phyloP scores from a whole-genome alignment of 805 yeast species.

The Sugiyamaella americana region DNA sequence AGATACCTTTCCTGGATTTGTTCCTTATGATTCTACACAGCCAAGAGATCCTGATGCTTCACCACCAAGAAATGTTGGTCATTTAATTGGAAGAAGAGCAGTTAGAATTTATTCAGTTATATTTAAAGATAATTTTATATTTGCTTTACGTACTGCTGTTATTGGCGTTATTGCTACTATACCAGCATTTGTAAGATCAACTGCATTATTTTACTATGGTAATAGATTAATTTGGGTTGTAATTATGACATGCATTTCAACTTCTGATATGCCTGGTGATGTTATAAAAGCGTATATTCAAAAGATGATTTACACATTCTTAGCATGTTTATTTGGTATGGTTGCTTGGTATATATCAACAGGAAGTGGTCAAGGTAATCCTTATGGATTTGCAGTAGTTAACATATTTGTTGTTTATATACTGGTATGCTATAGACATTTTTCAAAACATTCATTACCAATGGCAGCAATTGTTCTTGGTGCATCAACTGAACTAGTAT shows the following conservation, averaged over 20 bases:
- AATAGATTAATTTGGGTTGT: constrained; percentile 29
- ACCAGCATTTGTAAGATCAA: constrained; percentile 25
- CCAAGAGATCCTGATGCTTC: constrained; percentile 29
- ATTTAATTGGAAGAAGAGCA: constrained; percentile 21
- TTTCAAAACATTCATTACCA: constrained; percentile 26
- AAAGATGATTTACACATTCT: constrained; percentile 26
- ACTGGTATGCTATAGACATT: constrained; percentile 29
- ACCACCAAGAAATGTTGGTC: constrained; percentile 27
- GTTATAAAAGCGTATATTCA: constrained; percentile 26
- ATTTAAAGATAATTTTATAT: constrained; percentile 16
- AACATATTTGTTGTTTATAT: constrained; percentile 24
- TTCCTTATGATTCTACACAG: constrained; percentile 13
- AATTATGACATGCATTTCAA: constrained; percentile 29
- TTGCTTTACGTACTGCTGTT: constrained; percentile 25
- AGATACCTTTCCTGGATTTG: constrained; percentile 8
- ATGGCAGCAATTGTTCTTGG: constrained; percentile 28
- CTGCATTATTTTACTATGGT: constrained; percentile 23
- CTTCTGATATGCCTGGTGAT: constrained; percentile 30
- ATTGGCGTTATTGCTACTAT: constrained; percentile 21
- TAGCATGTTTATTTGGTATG: constrained; percentile 30
- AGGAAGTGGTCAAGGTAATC: constrained; percentile 31
- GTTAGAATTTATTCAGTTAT: constrained; percentile 5
- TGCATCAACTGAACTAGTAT: constrained; percentile 27
- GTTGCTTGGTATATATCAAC: constrained; percentile 33
- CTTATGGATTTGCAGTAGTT: constrained; percentile 30